Conservation (phyloP, 2,329 filamentous ascomycete species). For the Neopestalotiopsis sp. region DNA sequence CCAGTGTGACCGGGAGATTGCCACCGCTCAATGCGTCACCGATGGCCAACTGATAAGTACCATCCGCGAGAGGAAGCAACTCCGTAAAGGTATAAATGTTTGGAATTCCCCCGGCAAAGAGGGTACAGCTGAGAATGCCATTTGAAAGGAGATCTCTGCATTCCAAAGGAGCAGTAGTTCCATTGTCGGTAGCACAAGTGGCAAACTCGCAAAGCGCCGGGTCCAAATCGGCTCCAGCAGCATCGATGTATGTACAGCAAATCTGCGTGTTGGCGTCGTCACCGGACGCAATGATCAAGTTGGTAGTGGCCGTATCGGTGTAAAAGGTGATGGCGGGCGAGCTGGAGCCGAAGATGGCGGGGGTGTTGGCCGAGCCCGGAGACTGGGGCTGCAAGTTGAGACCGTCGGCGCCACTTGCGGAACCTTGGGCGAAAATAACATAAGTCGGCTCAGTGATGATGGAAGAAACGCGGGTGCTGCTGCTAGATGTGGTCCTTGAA, state of each 20-base stretch:
- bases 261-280: constrained; percentile 7
- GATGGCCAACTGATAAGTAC: constrained; percentile 7
- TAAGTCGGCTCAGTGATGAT: not conserved
- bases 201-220: not conserved
- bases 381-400: not conserved
- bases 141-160: not conserved
- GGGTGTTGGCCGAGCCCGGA: not conserved
- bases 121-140: not conserved
- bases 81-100: not conserved
- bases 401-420: not conserved
- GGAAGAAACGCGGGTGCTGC: not conserved
- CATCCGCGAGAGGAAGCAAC: not conserved
- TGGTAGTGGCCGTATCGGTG: not conserved
- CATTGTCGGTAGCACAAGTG: not conserved
- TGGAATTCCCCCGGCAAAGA: not conserved
- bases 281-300: not conserved
- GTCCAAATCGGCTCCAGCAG: not conserved
- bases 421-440: not conserved
- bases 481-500: not conserved
- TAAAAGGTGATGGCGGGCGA: not conserved
- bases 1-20: not conserved
- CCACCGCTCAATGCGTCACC: not conserved
- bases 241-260: constrained; percentile 8
- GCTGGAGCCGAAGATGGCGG: not conserved
- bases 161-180: not conserved